Percentiles rank a stretch among this genome's conserved stretches.
Evolutionary conservation across 495 filamentous ascomycete genomes (phyloP).

Genomic region (Daldinia childiae): DNA sequence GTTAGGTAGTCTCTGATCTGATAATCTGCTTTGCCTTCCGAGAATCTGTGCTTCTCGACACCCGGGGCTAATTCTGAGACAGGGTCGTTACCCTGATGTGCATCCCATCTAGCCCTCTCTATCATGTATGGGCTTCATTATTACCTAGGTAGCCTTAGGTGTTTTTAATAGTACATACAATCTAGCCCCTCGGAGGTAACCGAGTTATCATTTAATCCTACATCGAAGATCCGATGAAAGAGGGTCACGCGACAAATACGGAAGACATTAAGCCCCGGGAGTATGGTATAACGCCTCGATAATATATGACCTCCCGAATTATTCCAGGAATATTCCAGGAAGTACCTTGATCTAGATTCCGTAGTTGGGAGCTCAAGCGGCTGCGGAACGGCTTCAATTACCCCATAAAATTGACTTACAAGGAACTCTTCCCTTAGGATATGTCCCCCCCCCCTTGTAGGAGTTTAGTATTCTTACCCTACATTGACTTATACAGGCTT

Average conservation of each 20-base stretch:
- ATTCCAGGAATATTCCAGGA: neutral
- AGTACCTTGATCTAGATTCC: slow-evolving; percentile 34
- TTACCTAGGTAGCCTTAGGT: neutral
- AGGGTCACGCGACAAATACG: neutral
- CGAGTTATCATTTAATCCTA: slow-evolving; percentile 33
- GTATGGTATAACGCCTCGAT: neutral
- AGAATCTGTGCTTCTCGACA: slow-evolving; percentile 28
- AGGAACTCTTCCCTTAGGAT: slow-evolving; percentile 8
- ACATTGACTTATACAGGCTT: slow-evolving; percentile 1
- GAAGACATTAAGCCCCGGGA: neutral
- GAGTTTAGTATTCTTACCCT: slow-evolving; percentile 12
- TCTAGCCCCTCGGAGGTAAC: slow-evolving; percentile 24
- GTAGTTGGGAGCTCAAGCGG: slow-evolving; percentile 22
- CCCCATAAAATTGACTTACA: slow-evolving; percentile 14
- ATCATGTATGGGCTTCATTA: neutral
- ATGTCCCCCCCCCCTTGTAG: slow-evolving; percentile 16
- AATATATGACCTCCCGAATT: neutral
- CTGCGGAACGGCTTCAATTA: slow-evolving; percentile 29
- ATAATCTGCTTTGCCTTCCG: slow-evolving; percentile 40
- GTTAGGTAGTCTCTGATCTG: slow-evolving; percentile 31
- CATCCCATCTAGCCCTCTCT: slow-evolving; percentile 6
- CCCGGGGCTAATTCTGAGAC: slow-evolving; percentile 33
- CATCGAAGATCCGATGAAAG: slow-evolving; percentile 10
- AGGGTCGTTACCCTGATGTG: slow-evolving; percentile 33
- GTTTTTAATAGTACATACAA: neutral